Evolutionary conservation across 2,329 filamentous ascomycete genomes (phyloP).

Genomic region (Aspergillus pseudonomiae): DNA sequence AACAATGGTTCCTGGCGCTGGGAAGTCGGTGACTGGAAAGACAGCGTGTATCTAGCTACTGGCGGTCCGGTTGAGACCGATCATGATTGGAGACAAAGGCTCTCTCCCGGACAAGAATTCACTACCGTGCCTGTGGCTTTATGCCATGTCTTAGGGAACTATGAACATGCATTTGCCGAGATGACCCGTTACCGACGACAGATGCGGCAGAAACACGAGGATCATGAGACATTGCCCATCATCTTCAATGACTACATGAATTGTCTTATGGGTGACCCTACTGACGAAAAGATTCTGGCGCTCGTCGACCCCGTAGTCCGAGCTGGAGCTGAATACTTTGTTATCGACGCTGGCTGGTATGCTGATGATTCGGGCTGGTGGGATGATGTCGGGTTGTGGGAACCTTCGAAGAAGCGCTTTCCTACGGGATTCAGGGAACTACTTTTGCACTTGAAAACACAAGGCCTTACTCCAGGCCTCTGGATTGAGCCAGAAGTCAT

Average conservation of each 20-base stretch:
- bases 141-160: conserved; percentile 23
- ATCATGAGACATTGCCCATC: conserved; percentile 33
- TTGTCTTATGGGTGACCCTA: conserved; percentile 43
- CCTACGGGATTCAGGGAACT: conserved; percentile 34
- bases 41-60: conserved; percentile 35
- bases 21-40: conserved; percentile 41
- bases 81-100: conserved; percentile 31
- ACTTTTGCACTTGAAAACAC: conserved; percentile 26
- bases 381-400: conserved; percentile 41
- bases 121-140: conserved; percentile 29
- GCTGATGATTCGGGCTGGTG: conserved; percentile 42
- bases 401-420: conserved; percentile 36
- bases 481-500: conserved; percentile 44
- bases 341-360: conserved; percentile 44
- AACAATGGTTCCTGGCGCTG: conserved; percentile 42
- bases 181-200: conserved; percentile 35
- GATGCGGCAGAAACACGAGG: conserved; percentile 32
- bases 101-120: conserved; percentile 29
- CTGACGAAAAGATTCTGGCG: conserved; percentile 36
- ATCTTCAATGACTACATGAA: conserved; percentile 49
- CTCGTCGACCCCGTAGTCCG: conserved; percentile 31
- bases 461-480: conserved; percentile 34
- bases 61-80: conserved; percentile 31
- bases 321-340: conserved; percentile 40
- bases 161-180: conserved; percentile 28